phyloP scores from a whole-genome alignment of 2,329 filamentous ascomycete species.

The Escovopsis weberi region DNA sequence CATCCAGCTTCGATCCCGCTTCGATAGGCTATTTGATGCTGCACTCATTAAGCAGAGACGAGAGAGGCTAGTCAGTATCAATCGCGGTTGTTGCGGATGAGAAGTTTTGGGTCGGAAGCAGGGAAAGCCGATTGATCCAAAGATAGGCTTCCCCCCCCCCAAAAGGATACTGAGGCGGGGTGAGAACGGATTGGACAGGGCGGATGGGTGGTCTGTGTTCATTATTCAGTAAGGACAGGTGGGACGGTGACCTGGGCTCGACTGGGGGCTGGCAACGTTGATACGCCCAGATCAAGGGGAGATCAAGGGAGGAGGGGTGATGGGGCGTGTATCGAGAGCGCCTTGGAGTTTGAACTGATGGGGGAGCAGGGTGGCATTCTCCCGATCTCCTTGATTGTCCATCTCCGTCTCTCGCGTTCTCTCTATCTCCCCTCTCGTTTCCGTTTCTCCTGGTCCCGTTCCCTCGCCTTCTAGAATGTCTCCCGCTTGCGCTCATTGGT shows the following conservation, averaged over 20 bases:
- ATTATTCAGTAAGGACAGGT: slow-evolving; percentile 7
- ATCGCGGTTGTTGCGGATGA: slow-evolving; percentile 5
- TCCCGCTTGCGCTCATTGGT: no score
- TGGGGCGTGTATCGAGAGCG: slow-evolving; percentile 1
- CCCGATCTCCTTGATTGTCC: background rate
- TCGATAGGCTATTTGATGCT: slow-evolving; percentile 17
- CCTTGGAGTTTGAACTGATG: background rate
- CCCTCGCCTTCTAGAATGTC: no score
- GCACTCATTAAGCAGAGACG: slow-evolving; percentile 21
- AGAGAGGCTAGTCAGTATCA: slow-evolving; percentile 11
- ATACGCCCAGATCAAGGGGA: slow-evolving; percentile 2
- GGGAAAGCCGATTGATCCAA: slow-evolving; percentile 9
- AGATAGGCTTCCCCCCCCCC: slow-evolving; percentile 1
- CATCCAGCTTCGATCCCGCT: slow-evolving; percentile 22
- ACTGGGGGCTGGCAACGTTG: slow-evolving; percentile 5
- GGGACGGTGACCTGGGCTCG: slow-evolving; percentile 15
- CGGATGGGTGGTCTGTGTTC: slow-evolving; percentile 5
- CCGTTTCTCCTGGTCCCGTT: no score
- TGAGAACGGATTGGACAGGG: slow-evolving; percentile 8
- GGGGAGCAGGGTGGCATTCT: background rate
- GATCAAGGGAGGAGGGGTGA: slow-evolving; percentile 1
- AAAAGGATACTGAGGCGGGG: slow-evolving; percentile 17
- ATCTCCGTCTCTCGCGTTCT: background rate
- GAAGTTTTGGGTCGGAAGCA: slow-evolving; percentile 10
- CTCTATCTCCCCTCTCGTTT: background rate